Evolutionary conservation across 352 stramenopile genomes (phyloP), one percentile per base, ranked within the genome.

Genomic region (Globisporangium carolinianum): DNA sequence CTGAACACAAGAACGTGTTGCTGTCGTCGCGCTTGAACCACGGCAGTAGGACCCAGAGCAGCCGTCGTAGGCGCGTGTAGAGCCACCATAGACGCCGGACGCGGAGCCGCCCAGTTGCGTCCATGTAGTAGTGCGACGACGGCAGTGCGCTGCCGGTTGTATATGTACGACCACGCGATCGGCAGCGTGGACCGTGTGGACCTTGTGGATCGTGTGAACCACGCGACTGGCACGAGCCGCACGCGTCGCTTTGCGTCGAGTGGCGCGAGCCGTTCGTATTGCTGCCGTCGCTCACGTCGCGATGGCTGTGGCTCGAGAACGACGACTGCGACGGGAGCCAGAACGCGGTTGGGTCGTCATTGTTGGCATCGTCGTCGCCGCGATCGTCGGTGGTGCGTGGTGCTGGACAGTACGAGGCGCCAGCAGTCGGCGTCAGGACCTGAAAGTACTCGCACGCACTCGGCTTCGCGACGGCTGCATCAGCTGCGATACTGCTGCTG

Each of bases 1-100:
- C 58, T 1, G 76, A 72, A 55, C 80, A 80, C 52, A 91, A 63
- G 42, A 87, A 93, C 58, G 79, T 90, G 60, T 93, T 93, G 73
- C 76, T 80, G 63, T 91, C 80, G 67, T 93, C 80, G 54, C 67
- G 63, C 53, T 87, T 84, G 55, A 89, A 76, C 51, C 77, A 68
- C 61, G 63, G 79, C 35, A 90, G 56, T 4, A 93, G 45, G 47
- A 70, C 68, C 56, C 67, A 72, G 39, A 81, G 36, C 37, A 84
- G 48, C 12, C 76, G 68, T 8, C 76, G 65, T 14, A 77, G n/a
- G 9, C 69, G 62, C 48, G 65, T 85, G 55, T 85, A 88, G 37
- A 71, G 67, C 72, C 72, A 83, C 80, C 80, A 88, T 48, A 75
- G 58, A 18, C 73, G 72, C 8, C 74, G 68, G 51, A 75, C 70